Evolutionary conservation across 23 red algal species (phyloP).

Genomic region (Gracilaria gracilis): DNA sequence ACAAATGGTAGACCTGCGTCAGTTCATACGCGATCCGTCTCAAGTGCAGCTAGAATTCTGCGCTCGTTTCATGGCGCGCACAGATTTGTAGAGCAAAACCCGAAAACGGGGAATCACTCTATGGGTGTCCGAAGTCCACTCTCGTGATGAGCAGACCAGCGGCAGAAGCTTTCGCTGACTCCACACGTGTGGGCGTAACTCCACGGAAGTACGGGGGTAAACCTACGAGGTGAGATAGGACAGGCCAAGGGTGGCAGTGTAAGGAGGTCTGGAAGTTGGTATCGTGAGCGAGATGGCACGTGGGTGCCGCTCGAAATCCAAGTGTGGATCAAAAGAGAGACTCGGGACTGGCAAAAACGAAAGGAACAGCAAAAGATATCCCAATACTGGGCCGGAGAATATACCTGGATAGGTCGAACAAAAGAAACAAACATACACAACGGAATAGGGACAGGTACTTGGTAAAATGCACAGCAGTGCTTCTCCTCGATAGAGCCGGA

Average conservation of each 20-base stretch:
- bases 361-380: not conserved
- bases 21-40: not conserved
- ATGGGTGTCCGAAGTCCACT: too few species aligned
- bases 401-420: not conserved
- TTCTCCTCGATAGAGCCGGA: not conserved
- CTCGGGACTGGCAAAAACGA: not conserved
- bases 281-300: not conserved
- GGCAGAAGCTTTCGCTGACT: too few species aligned
- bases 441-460: not conserved
- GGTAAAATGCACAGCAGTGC: not conserved
- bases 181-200: too few species aligned
- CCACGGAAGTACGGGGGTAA: too few species aligned
- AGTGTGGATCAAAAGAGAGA: not conserved
- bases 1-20: slow-evolving; percentile 65
- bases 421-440: not conserved
- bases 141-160: too few species aligned
- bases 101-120: too few species aligned
- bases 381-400: not conserved
- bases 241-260: too few species aligned
- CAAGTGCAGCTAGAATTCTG: slow-evolving; percentile 37
- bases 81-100: too few species aligned
- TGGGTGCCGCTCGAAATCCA: not conserved
- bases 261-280: not conserved
- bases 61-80: slow-evolving; percentile 51
- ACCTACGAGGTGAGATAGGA: too few species aligned